These are phyloP conservation scores for Echium plantagineum DNA, from an alignment of 257 asterid genomes.

Conservation along the genomic window DNA sequence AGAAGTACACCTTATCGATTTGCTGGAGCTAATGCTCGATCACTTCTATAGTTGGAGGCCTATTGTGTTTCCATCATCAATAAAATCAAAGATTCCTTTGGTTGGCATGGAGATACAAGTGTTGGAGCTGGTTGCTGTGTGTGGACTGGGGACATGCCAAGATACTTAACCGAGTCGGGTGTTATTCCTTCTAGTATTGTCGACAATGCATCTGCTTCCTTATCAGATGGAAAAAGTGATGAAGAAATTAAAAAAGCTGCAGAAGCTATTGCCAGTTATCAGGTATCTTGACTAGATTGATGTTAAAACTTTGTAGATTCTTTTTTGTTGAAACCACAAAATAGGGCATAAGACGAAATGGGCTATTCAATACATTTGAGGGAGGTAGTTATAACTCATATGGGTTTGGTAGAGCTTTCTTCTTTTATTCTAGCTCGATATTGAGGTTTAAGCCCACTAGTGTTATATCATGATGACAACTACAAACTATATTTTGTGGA, in stretches of 20 bases:
- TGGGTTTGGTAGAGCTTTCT: background rate
- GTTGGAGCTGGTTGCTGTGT: constrained; percentile 29
- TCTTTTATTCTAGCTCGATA: too few relatives aligned
- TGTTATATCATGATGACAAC: too few relatives aligned
- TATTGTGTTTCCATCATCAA: constrained; percentile 38
- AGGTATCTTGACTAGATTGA: constrained; percentile 32
- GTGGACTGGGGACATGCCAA: constrained; percentile 62
- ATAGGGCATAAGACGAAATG: too few relatives aligned
- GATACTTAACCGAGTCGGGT: constrained; percentile 28
- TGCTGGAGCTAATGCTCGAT: constrained; percentile 8
- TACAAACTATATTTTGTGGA: background rate
- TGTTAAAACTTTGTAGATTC: too few relatives aligned
- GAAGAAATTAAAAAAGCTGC: constrained; percentile 44
- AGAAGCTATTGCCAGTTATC: constrained; percentile 80
- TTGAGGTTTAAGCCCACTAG: background rate
- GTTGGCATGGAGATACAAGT: constrained; percentile 68
- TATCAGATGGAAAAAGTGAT: constrained; percentile 26
- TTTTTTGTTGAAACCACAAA: too few relatives aligned
- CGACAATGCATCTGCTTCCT: constrained; percentile 26
- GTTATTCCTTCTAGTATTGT: constrained; percentile 17
- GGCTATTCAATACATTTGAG: too few relatives aligned
- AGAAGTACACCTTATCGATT: background rate
- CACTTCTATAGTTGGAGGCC: constrained; percentile 42
- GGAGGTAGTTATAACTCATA: too few relatives aligned
- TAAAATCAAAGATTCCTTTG: constrained; percentile 48